A percentile compares a stretch with the other conserved stretches of the same genome.
These are phyloP conservation scores for Rosa lucieae DNA, from an alignment of 306 rosid species.

Conservation along the genomic window DNA sequence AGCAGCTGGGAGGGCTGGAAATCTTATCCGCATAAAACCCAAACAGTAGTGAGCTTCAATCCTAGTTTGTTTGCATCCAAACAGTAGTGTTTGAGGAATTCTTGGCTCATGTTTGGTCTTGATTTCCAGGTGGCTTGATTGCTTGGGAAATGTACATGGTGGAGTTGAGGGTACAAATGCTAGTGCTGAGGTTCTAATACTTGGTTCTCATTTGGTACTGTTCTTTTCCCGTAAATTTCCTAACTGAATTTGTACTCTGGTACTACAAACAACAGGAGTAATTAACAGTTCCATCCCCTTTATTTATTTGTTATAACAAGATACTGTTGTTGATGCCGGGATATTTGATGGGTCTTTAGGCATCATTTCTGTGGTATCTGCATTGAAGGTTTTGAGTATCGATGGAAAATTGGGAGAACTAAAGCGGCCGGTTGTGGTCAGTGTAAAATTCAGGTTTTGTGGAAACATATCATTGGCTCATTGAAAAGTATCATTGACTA, in stretches of 20 bases:
- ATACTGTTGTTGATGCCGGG: constrained; percentile 95
- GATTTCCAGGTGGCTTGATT: constrained; percentile 80
- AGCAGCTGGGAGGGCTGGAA: constrained; percentile 69
- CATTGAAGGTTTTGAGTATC: constrained; percentile 67
- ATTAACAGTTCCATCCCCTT: constrained; percentile 10
- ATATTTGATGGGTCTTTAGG: constrained; percentile 88
- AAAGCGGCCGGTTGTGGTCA: constrained; percentile 77
- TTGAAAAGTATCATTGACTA: too few species aligned
- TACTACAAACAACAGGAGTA: background rate
- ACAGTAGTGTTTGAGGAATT: constrained; percentile 16
- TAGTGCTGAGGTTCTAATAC: constrained; percentile 61
- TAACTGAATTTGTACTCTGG: background rate
- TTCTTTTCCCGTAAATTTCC: constrained; percentile 6
- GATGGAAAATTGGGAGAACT: constrained; percentile 46
- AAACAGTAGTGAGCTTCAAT: constrained; percentile 57
- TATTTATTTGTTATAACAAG: constrained; percentile 39
- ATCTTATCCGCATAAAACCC: too few species aligned
- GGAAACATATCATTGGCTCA: background rate
- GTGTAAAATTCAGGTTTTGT: constrained; percentile 22
- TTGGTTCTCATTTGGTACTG: constrained; percentile 90
- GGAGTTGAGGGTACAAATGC: constrained; percentile 76
- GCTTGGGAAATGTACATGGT: constrained; percentile 85
- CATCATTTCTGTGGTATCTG: constrained; percentile 79
- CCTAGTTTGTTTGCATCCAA: constrained; percentile 15
- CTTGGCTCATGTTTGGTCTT: constrained; percentile 39